These are phyloP conservation scores for Cyclanthera cordifolia DNA, from an alignment of 306 rosid genomes.

Conservation along the genomic window DNA sequence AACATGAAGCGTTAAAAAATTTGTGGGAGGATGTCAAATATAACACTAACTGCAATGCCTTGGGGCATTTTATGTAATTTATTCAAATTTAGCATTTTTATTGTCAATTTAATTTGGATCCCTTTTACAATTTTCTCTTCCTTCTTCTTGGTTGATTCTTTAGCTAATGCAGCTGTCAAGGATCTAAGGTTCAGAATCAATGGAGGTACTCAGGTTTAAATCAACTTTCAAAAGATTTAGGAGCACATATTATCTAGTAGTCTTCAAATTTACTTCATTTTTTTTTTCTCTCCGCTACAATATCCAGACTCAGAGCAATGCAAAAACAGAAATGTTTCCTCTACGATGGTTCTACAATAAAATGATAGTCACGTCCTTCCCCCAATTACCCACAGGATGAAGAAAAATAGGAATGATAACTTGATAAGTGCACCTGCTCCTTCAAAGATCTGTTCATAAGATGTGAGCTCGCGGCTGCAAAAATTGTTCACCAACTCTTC, in stretches of 20 bases:
- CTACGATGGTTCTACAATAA: background rate
- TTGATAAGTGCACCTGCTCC: slow-evolving; percentile 71
- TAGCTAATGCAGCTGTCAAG: background rate
- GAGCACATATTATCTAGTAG: background rate
- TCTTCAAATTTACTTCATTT: background rate
- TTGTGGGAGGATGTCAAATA: background rate
- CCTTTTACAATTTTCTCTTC: background rate
- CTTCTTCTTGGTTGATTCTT: background rate
- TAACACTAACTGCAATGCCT: background rate
- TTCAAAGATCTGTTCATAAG: slow-evolving; percentile 96
- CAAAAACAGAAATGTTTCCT: background rate
- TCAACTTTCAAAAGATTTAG: background rate
- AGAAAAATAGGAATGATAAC: background rate
- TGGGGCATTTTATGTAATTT: background rate
- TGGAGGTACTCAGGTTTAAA: background rate
- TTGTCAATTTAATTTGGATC: background rate
- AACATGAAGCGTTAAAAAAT: too few species aligned
- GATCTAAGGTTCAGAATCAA: background rate
- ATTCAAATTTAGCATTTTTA: background rate
- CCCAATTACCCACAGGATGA: background rate
- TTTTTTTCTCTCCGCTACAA: background rate
- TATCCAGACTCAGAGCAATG: background rate
- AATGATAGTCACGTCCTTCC: background rate
- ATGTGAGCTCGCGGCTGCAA: slow-evolving; percentile 89
- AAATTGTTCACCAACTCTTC: slow-evolving; percentile 95